Conservation (phyloP, 306 rosid species). For the Sechiopsis laciniata region DNA sequence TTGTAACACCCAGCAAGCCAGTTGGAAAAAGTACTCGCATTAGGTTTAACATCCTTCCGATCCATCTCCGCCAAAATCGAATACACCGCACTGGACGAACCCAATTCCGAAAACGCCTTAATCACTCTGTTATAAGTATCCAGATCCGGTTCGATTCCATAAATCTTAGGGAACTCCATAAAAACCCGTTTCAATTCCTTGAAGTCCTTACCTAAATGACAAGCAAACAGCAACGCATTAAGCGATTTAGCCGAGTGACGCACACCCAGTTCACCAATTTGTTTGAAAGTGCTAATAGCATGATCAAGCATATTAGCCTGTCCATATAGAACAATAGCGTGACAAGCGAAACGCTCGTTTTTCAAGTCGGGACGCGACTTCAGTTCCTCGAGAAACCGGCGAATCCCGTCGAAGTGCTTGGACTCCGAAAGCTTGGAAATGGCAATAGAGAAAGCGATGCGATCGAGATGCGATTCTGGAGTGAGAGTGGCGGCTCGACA, state of each 20-base stretch:
- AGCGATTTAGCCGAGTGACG: conserved; percentile 50
- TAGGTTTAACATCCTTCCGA: conserved; percentile 46
- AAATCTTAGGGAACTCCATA: conserved; percentile 52
- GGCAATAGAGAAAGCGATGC: conserved; percentile 58
- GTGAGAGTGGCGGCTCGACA: conserved; percentile 73
- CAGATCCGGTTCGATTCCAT: conserved; percentile 46
- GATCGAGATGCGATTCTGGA: conserved; percentile 60
- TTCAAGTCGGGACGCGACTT: conserved; percentile 55
- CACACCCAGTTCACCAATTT: conserved; percentile 33
- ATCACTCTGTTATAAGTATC: conserved; percentile 60
- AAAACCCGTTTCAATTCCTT: conserved; percentile 51
- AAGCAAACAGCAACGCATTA: conserved; percentile 56
- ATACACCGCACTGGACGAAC: conserved; percentile 48
- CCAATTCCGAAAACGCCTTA: conserved; percentile 56
- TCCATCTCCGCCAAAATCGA: conserved; percentile 73
- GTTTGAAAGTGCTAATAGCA: conserved; percentile 46
- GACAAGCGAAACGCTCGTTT: conserved; percentile 54
- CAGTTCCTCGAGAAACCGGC: conserved; percentile 44
- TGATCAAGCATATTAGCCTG: conserved; percentile 64
- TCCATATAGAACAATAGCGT: conserved; percentile 66
- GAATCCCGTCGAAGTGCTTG: conserved; percentile 51
- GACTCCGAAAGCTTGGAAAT: conserved; percentile 47
- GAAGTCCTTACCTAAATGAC: conserved; percentile 48
- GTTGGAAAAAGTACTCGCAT: conserved; percentile 33
- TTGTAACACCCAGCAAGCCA: conserved; percentile 48